Percentiles rank a stretch among this genome's conserved stretches.
These are phyloP conservation scores for Xylaria multiplex DNA, from an alignment of 2,329 filamentous ascomycete species.

Conservation along the genomic window DNA sequence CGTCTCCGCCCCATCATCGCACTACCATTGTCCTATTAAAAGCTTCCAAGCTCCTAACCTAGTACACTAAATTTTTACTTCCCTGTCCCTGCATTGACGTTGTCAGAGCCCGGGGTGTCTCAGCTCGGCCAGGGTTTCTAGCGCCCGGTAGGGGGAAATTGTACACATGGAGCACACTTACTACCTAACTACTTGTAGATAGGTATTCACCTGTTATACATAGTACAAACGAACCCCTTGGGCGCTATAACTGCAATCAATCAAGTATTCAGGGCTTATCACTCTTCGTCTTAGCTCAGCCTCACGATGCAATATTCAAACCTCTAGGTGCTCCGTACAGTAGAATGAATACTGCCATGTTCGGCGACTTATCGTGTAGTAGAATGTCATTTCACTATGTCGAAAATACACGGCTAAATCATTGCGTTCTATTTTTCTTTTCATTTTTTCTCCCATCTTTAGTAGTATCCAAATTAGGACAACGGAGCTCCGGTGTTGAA, in stretches of 20 bases:
- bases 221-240: background rate
- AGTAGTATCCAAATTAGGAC: background rate
- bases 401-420: background rate
- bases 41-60: conserved; percentile 9
- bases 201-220: background rate
- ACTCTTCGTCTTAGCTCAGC: background rate
- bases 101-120: conserved; percentile 23
- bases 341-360: background rate
- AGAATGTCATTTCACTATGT: background rate
- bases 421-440: background rate
- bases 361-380: background rate
- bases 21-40: conserved; percentile 11
- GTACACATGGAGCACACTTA: background rate
- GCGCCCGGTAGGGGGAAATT: conserved; percentile 7
- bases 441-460: background rate
- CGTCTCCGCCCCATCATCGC: conserved; percentile 14
- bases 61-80: conserved; percentile 7
- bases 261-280: background rate
- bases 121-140: conserved; percentile 29
- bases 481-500: background rate
- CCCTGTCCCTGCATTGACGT: conserved; percentile 13
- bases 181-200: background rate
- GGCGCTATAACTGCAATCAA: background rate
- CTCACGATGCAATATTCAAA: background rate
- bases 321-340: background rate